A percentile compares a stretch with the other conserved stretches of the same genome.
Evolutionary conservation across 202 grass and related monocot species (phyloP).

Genomic region (Panicum hallii): DNA sequence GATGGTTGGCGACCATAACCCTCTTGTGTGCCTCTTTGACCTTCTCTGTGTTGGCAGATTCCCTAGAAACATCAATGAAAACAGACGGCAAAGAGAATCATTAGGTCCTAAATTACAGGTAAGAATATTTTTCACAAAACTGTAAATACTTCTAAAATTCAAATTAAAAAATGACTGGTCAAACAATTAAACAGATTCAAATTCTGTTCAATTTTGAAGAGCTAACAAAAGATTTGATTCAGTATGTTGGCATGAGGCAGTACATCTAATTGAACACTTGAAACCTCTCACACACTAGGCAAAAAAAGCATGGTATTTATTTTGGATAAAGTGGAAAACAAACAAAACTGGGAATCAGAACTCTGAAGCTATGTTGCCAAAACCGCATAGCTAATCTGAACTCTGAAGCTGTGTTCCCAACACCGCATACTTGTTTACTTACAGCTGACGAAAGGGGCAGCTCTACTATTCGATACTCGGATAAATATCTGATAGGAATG

Average conservation of each 20-base stretch:
- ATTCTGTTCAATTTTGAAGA: not conserved
- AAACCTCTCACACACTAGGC: not conserved
- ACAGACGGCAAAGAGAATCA: slow-evolving; percentile 1
- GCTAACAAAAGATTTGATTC: not conserved
- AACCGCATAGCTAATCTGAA: not conserved
- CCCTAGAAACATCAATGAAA: slow-evolving; percentile 53
- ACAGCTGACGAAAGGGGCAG: not conserved
- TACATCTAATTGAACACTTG: not conserved
- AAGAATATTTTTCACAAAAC: not conserved
- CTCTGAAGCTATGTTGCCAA: not conserved
- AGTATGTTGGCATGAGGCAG: slow-evolving; percentile 4
- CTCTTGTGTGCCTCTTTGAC: slow-evolving; percentile 93
- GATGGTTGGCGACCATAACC: slow-evolving; percentile 98
- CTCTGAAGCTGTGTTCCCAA: not conserved
- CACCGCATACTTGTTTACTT: not conserved
- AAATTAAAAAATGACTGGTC: slow-evolving; percentile 7
- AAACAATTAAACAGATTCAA: not conserved
- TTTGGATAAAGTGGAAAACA: slow-evolving; percentile 2
- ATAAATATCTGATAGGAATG: not conserved
- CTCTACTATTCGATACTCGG: not conserved
- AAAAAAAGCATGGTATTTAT: not conserved
- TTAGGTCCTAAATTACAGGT: not conserved
- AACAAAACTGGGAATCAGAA: not conserved
- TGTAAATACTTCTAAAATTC: not conserved
- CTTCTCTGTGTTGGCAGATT: slow-evolving; percentile 77